Evolutionary conservation across 495 filamentous ascomycete genomes (phyloP).

Genomic region (Beverwykella pulmonaria): DNA sequence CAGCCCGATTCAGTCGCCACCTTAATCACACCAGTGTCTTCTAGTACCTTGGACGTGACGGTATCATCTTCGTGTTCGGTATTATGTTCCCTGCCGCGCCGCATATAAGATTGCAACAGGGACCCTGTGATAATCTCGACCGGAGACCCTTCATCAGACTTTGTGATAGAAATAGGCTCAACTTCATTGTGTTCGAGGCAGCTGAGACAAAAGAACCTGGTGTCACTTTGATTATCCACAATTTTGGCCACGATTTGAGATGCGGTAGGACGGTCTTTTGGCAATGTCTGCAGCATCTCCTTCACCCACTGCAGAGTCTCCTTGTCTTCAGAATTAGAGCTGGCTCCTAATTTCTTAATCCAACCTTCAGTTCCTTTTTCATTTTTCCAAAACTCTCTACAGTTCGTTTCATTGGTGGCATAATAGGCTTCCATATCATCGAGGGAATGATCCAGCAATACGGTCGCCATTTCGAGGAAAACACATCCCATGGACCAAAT

Average conservation of each 20-base stretch:
- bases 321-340: background rate
- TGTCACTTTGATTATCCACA: background rate
- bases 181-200: background rate
- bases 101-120: too few species aligned
- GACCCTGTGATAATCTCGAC: background rate
- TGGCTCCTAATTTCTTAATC: background rate
- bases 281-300: background rate
- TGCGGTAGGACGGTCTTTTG: constrained; percentile 3
- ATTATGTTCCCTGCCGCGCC: too few species aligned
- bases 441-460: constrained; percentile 38
- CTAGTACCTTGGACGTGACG: constrained; percentile 2
- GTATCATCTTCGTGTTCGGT: constrained; percentile 9
- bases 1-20: background rate
- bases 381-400: constrained; percentile 1
- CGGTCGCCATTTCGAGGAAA: constrained; percentile 51
- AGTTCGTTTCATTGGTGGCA: background rate
- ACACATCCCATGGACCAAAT: constrained; percentile 55
- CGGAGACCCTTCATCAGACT: too few species aligned
- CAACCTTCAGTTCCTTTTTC: constrained; percentile 9
- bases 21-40: background rate
- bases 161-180: too few species aligned
- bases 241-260: constrained; percentile 6
- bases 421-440: constrained; percentile 15
- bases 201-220: background rate
- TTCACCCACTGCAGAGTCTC: constrained; percentile 10